Evolutionary conservation across 768 basidiomycete genomes (phyloP).

Genomic region (Auriscalpium microsporum): DNA sequence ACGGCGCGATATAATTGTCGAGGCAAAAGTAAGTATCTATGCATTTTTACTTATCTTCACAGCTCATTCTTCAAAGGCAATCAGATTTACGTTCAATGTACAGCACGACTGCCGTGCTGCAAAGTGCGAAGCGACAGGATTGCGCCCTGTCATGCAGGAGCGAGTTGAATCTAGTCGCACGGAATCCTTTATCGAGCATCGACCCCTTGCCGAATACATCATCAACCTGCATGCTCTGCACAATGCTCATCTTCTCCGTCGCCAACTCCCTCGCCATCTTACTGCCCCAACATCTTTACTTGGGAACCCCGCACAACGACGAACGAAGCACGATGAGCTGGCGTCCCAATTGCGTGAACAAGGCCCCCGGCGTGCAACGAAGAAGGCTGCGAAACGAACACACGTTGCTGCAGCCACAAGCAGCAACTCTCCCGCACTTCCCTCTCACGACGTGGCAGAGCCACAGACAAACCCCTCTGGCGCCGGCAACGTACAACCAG

Average conservation of each 20-base stretch:
- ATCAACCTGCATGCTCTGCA: conserved; percentile 25
- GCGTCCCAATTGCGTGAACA: conserved; percentile 2
- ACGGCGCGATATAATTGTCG: neutral
- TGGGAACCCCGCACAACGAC: conserved; percentile 3
- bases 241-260: conserved; percentile 22
- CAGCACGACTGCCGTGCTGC: conserved; percentile 19
- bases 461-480: too few species aligned
- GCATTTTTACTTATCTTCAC: neutral
- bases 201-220: conserved; percentile 12
- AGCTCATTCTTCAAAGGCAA: neutral
- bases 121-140: conserved; percentile 8
- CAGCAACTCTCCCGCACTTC: too few species aligned
- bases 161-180: conserved; percentile 9
- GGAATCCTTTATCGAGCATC: conserved; percentile 15
- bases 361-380: neutral
- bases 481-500: too few species aligned
- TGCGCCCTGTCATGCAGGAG: conserved; percentile 15
- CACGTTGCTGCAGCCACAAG: neutral
- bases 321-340: conserved; percentile 5
- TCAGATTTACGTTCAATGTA: conserved; percentile 17
- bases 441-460: too few species aligned
- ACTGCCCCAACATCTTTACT: conserved; percentile 13
- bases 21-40: neutral
- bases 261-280: conserved; percentile 15
- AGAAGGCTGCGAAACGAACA: neutral